Percentiles rank a stretch among this genome's conserved stretches.
phyloP scores from a whole-genome alignment of 1,284 basidiomycete species.

The Lentinus polychrous region DNA sequence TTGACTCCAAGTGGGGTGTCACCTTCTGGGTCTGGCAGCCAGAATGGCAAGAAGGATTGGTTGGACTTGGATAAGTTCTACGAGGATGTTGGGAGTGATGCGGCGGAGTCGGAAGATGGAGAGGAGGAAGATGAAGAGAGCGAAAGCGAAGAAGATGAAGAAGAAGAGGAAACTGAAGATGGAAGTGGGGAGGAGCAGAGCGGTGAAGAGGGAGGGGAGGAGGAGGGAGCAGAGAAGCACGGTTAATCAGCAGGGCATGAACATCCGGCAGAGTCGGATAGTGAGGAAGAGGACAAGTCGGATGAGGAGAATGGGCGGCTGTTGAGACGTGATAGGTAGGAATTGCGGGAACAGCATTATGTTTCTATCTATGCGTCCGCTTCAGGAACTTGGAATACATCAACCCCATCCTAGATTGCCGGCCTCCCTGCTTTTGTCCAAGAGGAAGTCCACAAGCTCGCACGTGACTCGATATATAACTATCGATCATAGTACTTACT shows the following conservation, averaged over 20 bases:
- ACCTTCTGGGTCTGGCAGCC: conserved; percentile 31
- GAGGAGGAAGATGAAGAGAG: conserved; percentile 25
- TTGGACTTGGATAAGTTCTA: conserved; percentile 69
- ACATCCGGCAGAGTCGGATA: conserved; percentile 7
- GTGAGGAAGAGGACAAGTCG: conserved; percentile 16
- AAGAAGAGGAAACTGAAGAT: conserved; percentile 37
- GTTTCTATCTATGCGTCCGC: no score
- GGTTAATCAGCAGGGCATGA: background rate
- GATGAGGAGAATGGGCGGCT: conserved; percentile 10
- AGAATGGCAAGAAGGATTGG: conserved; percentile 38
- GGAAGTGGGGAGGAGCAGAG: conserved; percentile 30
- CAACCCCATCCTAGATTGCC: no score
- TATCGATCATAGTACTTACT: no score
- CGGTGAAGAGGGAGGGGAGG: conserved; percentile 30
- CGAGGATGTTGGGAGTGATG: conserved; percentile 28
- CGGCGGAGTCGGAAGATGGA: conserved; percentile 23
- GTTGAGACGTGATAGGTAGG: conserved; percentile 9
- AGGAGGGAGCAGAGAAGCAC: conserved; percentile 21
- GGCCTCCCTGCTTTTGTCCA: no score
- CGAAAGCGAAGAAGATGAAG: conserved; percentile 19
- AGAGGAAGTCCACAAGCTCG: no score
- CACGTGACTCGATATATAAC: no score
- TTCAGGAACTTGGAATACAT: no score
- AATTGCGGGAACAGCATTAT: no score
- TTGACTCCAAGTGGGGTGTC: conserved; percentile 46